A percentile compares a stretch with the other conserved stretches of the same genome.
These are phyloP conservation scores for Penicillium griseofulvum DNA, from an alignment of 2,329 filamentous ascomycete species.

Conservation along the genomic window DNA sequence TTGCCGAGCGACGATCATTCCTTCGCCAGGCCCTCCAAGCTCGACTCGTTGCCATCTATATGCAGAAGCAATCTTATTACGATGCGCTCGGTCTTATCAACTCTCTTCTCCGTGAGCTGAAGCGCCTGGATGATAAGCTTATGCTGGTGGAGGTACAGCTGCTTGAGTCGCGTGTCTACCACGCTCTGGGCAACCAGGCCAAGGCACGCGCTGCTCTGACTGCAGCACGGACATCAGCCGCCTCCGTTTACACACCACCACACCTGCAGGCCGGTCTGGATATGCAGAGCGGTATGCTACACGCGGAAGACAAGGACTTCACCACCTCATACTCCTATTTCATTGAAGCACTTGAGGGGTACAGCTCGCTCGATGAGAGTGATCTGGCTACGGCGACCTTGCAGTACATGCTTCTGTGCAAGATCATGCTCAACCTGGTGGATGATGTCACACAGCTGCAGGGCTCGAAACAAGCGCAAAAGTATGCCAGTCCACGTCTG, in stretches of 20 bases:
- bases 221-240: constrained; percentile 88
- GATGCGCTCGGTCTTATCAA: constrained; percentile 97
- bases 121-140: constrained; percentile 97
- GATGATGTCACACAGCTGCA: constrained; percentile 96
- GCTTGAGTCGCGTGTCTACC: constrained; percentile 94
- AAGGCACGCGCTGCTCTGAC: constrained; percentile 95
- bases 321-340: constrained; percentile 99
- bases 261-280: constrained; percentile 93
- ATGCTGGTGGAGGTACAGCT: constrained; percentile 97
- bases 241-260: constrained; percentile 95
- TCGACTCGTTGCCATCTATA: constrained; percentile 87
- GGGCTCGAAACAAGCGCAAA: constrained; percentile 92
- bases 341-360: constrained; percentile 96
- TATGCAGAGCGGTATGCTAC: constrained; percentile 99
- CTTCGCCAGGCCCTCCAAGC: constrained; percentile 97
- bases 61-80: constrained; percentile 97
- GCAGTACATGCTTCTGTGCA: constrained; percentile 99
- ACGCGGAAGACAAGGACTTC: constrained; percentile 98
- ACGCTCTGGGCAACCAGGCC: constrained; percentile 91
- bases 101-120: constrained; percentile 89
- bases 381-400: constrained; percentile 91
- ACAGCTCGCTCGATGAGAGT: constrained; percentile 86
- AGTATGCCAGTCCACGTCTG: constrained; percentile 91
- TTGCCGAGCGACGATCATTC: constrained; percentile 90
- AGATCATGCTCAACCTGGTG: constrained; percentile 97